These are phyloP conservation scores for Vachellia pachyceras DNA, from an alignment of 306 rosid genomes.

Conservation along the genomic window DNA sequence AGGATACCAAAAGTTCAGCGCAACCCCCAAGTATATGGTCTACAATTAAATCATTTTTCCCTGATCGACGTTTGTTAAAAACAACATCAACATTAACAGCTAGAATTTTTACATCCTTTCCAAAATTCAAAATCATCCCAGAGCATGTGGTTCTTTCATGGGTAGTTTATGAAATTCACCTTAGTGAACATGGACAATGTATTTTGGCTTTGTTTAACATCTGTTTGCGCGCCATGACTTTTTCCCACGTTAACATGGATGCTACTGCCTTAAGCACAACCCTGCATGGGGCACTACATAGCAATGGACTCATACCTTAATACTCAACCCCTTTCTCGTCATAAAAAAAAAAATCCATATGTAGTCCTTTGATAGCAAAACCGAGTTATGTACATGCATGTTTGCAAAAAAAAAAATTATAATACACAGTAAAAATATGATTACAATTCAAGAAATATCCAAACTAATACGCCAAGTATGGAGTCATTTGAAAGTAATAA, in stretches of 20 bases:
- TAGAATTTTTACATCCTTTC: neutral
- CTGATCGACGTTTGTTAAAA: neutral
- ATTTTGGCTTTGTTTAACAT: conserved; percentile 1
- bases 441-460: no score
- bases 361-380: no score
- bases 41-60: conserved; percentile 59
- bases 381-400: no score
- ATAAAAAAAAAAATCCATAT: no score
- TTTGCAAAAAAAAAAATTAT: no score
- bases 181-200: conserved; percentile 9
- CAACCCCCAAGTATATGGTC: conserved; percentile 92
- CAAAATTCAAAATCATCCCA: neutral
- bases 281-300: neutral
- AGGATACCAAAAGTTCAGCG: conserved; percentile 94
- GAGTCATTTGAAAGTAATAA: no score
- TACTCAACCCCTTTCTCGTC: neutral
- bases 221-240: conserved; percentile 6
- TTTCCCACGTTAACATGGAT: neutral
- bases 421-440: no score
- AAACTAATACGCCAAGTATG: no score
- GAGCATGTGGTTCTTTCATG: neutral
- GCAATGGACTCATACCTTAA: no score
- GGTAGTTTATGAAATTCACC: conserved; percentile 16
- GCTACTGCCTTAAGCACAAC: neutral
- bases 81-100: neutral